Conservation (phyloP, 2,329 filamentous ascomycete species). For the Arthrobotrys conoides region DNA sequence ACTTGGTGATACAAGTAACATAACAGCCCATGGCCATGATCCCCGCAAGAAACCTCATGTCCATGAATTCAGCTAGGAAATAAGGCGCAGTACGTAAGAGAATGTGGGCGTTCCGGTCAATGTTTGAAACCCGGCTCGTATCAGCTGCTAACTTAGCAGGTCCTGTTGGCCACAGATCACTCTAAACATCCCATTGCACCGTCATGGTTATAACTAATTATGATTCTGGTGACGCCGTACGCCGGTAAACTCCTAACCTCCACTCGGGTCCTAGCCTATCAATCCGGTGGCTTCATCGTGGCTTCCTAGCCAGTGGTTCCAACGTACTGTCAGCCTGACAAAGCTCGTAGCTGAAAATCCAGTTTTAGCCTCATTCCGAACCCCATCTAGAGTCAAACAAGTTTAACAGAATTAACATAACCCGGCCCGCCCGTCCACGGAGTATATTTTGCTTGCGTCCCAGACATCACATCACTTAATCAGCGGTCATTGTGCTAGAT, state of each 20-base stretch:
- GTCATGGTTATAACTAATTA: not conserved
- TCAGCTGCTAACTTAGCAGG: slow-evolving; percentile 23
- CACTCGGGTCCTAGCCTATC: slow-evolving; percentile 34
- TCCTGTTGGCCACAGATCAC: slow-evolving; percentile 33
- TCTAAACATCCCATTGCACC: slow-evolving; percentile 29
- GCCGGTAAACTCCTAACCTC: slow-evolving; percentile 18
- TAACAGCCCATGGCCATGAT: not conserved
- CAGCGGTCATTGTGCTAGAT: not conserved
- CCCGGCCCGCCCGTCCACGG: slow-evolving; percentile 44
- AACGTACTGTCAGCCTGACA: slow-evolving; percentile 37
- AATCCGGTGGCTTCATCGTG: slow-evolving; percentile 26
- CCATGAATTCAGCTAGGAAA: not conserved
- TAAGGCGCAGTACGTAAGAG: slow-evolving; percentile 20
- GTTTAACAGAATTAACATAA: slow-evolving; percentile 8
- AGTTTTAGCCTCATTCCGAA: slow-evolving; percentile 37
- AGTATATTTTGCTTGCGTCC: slow-evolving; percentile 10
- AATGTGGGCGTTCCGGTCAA: not conserved
- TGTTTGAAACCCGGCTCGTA: slow-evolving; percentile 40
- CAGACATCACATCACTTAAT: not conserved
- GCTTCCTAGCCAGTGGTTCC: slow-evolving; percentile 24
- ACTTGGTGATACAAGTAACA: slow-evolving; percentile 2
- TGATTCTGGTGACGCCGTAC: slow-evolving; percentile 1
- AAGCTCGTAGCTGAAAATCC: slow-evolving; percentile 32
- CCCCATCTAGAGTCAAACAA: slow-evolving; percentile 26
- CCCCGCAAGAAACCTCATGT: no score